Conservation (phyloP, 305 asterid genomes). For the Solanum hybrid region DNA sequence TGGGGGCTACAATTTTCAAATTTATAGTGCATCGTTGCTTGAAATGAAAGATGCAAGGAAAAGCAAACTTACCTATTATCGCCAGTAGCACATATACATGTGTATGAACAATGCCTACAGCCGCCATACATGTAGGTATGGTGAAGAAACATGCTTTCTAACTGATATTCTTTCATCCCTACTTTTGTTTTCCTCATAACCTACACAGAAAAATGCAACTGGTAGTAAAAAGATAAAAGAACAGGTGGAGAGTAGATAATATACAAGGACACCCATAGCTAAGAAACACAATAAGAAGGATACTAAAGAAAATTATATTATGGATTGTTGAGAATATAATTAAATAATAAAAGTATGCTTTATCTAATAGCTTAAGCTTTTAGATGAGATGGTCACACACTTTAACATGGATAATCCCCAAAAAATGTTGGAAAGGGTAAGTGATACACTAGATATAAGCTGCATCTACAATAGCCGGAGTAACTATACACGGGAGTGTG, state of each 20-base stretch:
- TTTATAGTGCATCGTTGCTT: background rate
- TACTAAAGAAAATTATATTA: background rate
- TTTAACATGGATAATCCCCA: background rate
- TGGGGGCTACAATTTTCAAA: background rate
- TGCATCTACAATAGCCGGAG: background rate
- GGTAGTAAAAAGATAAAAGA: background rate
- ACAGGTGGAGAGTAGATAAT: slow-evolving; percentile 3
- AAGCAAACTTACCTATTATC: slow-evolving; percentile 47
- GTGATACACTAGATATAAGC: background rate
- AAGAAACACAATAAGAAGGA: slow-evolving; percentile 1
- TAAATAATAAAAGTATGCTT: too few relatives aligned
- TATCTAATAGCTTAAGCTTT: too few relatives aligned
- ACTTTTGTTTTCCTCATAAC: slow-evolving; percentile 72
- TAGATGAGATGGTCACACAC: too few relatives aligned
- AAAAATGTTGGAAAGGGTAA: background rate
- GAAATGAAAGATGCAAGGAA: background rate
- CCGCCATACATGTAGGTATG: slow-evolving; percentile 98
- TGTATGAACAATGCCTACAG: slow-evolving; percentile 93
- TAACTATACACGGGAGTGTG: background rate
- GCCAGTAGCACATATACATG: slow-evolving; percentile 95
- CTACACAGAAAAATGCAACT: slow-evolving; percentile 31
- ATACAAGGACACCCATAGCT: background rate
- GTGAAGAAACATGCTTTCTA: slow-evolving; percentile 93
- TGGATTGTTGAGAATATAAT: background rate
- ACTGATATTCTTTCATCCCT: slow-evolving; percentile 90